Evolutionary conservation across 2,329 filamentous ascomycete genomes (phyloP), one percentile per base, ranked within the genome.

Genomic region (Neopestalotiopsis sp.): DNA sequence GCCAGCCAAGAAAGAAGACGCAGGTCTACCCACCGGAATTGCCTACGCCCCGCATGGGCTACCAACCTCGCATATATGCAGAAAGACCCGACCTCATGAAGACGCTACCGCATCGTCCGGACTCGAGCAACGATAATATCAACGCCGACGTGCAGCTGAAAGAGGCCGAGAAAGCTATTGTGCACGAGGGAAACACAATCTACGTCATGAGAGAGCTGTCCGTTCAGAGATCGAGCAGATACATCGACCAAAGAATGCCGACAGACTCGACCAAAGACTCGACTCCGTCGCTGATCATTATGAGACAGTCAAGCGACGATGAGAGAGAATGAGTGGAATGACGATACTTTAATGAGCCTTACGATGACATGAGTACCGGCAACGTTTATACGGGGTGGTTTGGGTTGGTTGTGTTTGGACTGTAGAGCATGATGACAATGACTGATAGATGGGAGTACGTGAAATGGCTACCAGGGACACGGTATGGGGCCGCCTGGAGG

Each of bases 81-180:
- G 32, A 14, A 17, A 28, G n/a, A 40, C 53, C 40, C 5, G 56
- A 66, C n/a, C 61, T 62, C 6, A 66, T 68, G 67, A 68, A 68
- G 53, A 40, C 61, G 40, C 53, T 68, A 4, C 67, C 67, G 5
- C 38, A 65, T 34, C 32, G 67, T 10, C 67, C 62, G 14, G 24
- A 32, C 4, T 65, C 63, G 30, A 56, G 62, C 2, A 32, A n/a
- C 5, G 62, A 65, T 40, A 13, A 34, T 20, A 30, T 24, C 10
- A 17, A 49, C 30, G 62, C n/a, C 42, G 42, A 49, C 12, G 24
- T 49, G 12, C 32, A 65, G 42, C 30, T 65, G 7, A 20, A 49
- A n/a, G 32, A 28, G 24, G 42, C 38, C 6, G 42, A 56, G 40
- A 56, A 53, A n/a, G 38, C 62, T 9, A 65, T 38, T 20, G 38